Percentiles rank a stretch among this genome's conserved stretches.
Evolutionary conservation across 116 monocot species (phyloP).

Genomic region (Cymodocea nodosa): DNA sequence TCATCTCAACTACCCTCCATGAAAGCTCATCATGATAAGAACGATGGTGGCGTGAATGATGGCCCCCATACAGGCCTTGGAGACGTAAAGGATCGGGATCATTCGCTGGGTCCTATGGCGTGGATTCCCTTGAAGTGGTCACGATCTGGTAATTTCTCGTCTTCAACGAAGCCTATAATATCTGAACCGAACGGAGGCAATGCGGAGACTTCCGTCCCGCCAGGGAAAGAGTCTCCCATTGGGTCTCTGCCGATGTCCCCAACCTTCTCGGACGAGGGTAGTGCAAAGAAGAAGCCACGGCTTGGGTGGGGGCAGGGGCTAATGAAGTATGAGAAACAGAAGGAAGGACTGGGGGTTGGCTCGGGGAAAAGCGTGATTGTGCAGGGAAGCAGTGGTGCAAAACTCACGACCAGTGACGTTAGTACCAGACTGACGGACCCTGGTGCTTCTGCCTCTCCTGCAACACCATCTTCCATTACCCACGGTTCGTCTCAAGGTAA

Average conservation of each 20-base stretch:
- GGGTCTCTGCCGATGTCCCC: constrained; percentile 6
- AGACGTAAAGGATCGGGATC: constrained; percentile 15
- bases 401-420: constrained; percentile 16
- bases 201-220: constrained; percentile 6
- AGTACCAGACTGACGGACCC: constrained; percentile 22
- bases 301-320: constrained; percentile 38
- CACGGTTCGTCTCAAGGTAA: constrained; percentile 48
- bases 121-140: constrained; percentile 51
- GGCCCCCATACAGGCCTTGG: constrained; percentile 12
- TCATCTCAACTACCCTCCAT: constrained; percentile 12
- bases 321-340: constrained; percentile 91
- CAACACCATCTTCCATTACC: constrained; percentile 41
- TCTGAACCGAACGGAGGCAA: constrained; percentile 21
- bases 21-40: constrained; percentile 24
- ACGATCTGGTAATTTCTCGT: constrained; percentile 26
- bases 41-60: constrained; percentile 15
- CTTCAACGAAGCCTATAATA: constrained; percentile 13
- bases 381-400: constrained; percentile 13
- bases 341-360: constrained; percentile 48
- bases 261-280: constrained; percentile 7
- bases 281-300: constrained; percentile 12
- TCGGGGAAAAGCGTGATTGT: constrained; percentile 4
- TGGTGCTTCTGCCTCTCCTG: constrained; percentile 44
- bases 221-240: constrained; percentile 18
- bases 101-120: constrained; percentile 18